Conservation (phyloP, 257 asterid species). For the Cruciata laevipes region DNA sequence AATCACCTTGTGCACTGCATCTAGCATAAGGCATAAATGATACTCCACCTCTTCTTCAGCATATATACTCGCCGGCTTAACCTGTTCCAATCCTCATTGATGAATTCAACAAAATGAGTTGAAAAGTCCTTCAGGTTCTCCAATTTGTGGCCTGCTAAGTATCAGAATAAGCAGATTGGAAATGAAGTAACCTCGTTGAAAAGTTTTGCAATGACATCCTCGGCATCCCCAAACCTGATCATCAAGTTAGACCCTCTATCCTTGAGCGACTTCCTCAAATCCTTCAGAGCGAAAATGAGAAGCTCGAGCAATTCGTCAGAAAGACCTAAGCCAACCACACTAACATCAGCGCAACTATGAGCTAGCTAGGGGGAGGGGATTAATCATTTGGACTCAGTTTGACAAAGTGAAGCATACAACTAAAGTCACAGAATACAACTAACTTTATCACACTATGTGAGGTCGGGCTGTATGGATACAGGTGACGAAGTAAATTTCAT, state of each 20-base stretch:
- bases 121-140: slow-evolving; percentile 21
- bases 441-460: background rate
- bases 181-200: slow-evolving; percentile 53
- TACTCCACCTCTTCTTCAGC: slow-evolving; percentile 85
- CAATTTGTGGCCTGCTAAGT: slow-evolving; percentile 24
- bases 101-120: slow-evolving; percentile 36
- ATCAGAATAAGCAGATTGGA: slow-evolving; percentile 27
- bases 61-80: slow-evolving; percentile 54
- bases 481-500: background rate
- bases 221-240: slow-evolving; percentile 77
- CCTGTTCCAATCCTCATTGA: slow-evolving; percentile 53
- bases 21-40: slow-evolving; percentile 45
- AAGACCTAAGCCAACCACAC: slow-evolving; percentile 43
- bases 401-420: background rate
- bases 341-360: slow-evolving; percentile 1
- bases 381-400: background rate
- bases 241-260: slow-evolving; percentile 72
- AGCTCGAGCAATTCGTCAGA: slow-evolving; percentile 71
- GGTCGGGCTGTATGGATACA: background rate
- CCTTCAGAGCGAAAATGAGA: slow-evolving; percentile 69
- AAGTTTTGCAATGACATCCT: slow-evolving; percentile 47
- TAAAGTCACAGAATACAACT: background rate
- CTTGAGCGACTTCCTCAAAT: slow-evolving; percentile 58
- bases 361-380: background rate
- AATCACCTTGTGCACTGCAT: slow-evolving; percentile 42